These are phyloP conservation scores for Bacidia gigantensis DNA, from an alignment of 495 filamentous ascomycete genomes.

Conservation along the genomic window DNA sequence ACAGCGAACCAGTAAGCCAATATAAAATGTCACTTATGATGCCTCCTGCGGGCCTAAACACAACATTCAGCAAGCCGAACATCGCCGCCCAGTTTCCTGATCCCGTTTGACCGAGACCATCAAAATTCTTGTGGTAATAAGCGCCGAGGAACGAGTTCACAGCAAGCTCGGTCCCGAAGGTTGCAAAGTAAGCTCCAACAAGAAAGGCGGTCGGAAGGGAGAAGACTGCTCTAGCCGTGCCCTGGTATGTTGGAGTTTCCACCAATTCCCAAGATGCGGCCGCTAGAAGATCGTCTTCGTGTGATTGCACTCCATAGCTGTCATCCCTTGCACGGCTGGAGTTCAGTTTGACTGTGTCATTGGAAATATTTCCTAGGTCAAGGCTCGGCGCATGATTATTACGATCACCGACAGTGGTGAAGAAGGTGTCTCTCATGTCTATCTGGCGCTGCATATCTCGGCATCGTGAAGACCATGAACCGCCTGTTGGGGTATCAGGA, in stretches of 20 bases:
- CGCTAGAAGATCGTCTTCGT: slow-evolving; percentile 40
- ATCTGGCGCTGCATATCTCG: slow-evolving; percentile 12
- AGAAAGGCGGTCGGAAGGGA: slow-evolving; percentile 54
- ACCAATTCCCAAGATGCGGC: slow-evolving; percentile 44
- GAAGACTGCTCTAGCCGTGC: slow-evolving; percentile 40
- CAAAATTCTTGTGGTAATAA: slow-evolving; percentile 70
- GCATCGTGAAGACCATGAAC: slow-evolving; percentile 47
- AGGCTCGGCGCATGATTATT: slow-evolving; percentile 1
- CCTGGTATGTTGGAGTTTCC: slow-evolving; percentile 48
- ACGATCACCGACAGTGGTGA: slow-evolving; percentile 4
- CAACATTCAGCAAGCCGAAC: slow-evolving; percentile 75
- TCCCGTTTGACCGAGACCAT: slow-evolving; percentile 52
- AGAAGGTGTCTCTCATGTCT: slow-evolving; percentile 9
- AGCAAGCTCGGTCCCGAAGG: slow-evolving; percentile 73
- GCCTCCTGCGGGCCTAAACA: slow-evolving; percentile 62
- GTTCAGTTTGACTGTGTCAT: slow-evolving; percentile 6
- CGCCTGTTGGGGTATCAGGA: slow-evolving; percentile 70
- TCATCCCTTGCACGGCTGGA: not conserved
- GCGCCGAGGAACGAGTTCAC: slow-evolving; percentile 69
- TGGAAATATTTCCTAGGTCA: not conserved
- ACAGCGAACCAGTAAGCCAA: slow-evolving; percentile 41
- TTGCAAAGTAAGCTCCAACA: slow-evolving; percentile 58
- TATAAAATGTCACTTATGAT: slow-evolving; percentile 59
- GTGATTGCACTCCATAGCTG: slow-evolving; percentile 32
- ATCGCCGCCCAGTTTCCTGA: slow-evolving; percentile 71